Evolutionary conservation across 2,329 filamentous ascomycete genomes (phyloP), one percentile per base, ranked within the genome.

Genomic region (Diplocarpon mali): DNA sequence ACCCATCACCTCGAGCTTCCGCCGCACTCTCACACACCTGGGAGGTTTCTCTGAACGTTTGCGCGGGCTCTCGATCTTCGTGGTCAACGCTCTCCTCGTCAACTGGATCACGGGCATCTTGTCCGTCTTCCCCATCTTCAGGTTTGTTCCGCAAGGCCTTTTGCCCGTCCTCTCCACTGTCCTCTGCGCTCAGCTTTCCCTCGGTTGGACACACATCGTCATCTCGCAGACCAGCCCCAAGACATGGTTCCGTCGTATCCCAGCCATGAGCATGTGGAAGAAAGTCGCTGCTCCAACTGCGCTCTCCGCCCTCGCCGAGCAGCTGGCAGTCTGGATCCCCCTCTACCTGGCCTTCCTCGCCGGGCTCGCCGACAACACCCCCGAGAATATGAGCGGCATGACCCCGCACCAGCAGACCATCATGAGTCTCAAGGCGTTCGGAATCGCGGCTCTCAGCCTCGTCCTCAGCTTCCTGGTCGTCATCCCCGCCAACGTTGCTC

Each of bases 121-220:
- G 42, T 62, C 62, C 44, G 28, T 46, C 13, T 58, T 83, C 55
- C 54, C 69, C 5, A 35, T 49, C 35, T 31, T 48, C 16, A 42
- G 31, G 28, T 54, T 65, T 45, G 58, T 65, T 41, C 59, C 40
- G 59, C 66, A 52, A 52, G 65, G 61, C 20, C 32, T 84, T 44
- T 68, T 69, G 43, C 70, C 70, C 42, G 70, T 81, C 40, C 46
- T 83, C 35, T 69, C 76, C 20, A 70, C 75, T 41, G 63, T 90
- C 16, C 63, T 74, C 15, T 68, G 85, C 28, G 75, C 82, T 31
- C 83, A 83, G 57, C 64, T 90, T 47, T 75, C 78, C 61, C 75
- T 89, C 54, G 74, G 78, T 42, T 95, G 88, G 87, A 85, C 88
- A 3, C 87, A 95, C 63, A 80, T 85, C 57, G 77, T 94, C 61